phyloP scores from a whole-genome alignment of 2,329 filamentous ascomycete genomes.

The Fusarium liriodendri region DNA sequence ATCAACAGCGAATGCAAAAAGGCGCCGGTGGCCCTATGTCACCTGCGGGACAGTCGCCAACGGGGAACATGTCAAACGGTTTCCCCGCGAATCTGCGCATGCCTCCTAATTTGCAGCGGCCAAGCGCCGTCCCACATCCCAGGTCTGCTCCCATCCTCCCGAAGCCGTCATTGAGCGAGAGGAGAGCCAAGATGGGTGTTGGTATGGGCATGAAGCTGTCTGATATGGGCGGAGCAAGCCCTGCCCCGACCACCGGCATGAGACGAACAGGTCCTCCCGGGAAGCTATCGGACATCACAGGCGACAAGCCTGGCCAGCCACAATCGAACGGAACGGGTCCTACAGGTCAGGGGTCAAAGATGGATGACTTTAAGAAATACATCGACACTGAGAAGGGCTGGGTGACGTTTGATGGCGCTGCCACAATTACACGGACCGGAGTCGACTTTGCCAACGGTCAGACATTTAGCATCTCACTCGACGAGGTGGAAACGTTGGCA shows the following conservation, averaged over 20 bases:
- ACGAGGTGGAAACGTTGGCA: slow-evolving; percentile 92
- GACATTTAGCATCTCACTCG: slow-evolving; percentile 92
- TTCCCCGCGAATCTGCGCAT: slow-evolving; percentile 58
- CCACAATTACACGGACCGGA: slow-evolving; percentile 86
- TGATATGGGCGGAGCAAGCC: slow-evolving; percentile 54
- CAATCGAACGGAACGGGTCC: slow-evolving; percentile 49
- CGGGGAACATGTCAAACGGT: slow-evolving; percentile 54
- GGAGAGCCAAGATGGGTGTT: slow-evolving; percentile 61
- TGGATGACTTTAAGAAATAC: slow-evolving; percentile 77
- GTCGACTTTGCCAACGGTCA: slow-evolving; percentile 93
- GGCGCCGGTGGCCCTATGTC: slow-evolving; percentile 46
- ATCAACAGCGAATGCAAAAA: slow-evolving; percentile 59
- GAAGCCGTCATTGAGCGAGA: slow-evolving; percentile 72
- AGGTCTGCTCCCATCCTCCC: slow-evolving; percentile 65
- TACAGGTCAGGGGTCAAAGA: slow-evolving; percentile 56
- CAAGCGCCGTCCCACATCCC: slow-evolving; percentile 60
- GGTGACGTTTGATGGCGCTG: slow-evolving; percentile 92
- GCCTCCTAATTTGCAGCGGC: slow-evolving; percentile 55
- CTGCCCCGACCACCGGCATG: slow-evolving; percentile 38
- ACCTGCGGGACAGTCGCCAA: slow-evolving; percentile 47
- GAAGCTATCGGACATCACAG: slow-evolving; percentile 57
- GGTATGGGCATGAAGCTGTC: slow-evolving; percentile 66
- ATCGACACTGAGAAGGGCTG: slow-evolving; percentile 93
- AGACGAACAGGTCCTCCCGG: slow-evolving; percentile 51
- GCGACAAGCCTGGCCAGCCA: slow-evolving; percentile 26